A percentile compares a stretch with the other conserved stretches of the same genome.
Evolutionary conservation across 164 flowering plant species (phyloP).

Genomic region (Stephania japonica): DNA sequence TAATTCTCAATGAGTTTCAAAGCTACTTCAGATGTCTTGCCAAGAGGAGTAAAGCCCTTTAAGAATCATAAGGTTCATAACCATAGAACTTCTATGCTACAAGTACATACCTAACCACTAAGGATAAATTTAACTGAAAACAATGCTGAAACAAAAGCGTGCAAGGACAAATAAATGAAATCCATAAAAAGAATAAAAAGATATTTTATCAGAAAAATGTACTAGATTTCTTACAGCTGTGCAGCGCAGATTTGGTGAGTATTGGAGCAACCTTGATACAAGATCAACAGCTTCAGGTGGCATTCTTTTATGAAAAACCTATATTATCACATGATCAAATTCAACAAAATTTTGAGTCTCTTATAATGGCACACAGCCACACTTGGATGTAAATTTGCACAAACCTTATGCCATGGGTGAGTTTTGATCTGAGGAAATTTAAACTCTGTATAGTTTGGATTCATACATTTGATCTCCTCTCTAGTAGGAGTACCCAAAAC

Average conservation of each 20-base stretch:
- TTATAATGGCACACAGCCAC: not conserved
- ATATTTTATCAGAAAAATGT: not conserved
- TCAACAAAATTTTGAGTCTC: not conserved
- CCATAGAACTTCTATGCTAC: not conserved
- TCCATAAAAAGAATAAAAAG: not conserved
- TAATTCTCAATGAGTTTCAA: too few relatives aligned
- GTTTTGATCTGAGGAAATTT: slow-evolving; percentile 96
- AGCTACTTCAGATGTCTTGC: not conserved
- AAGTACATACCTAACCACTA: not conserved
- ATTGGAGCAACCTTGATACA: slow-evolving; percentile 91
- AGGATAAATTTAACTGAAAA: not conserved
- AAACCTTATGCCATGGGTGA: slow-evolving; percentile 98
- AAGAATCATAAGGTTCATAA: too few relatives aligned
- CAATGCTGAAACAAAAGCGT: not conserved
- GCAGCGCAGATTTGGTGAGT: slow-evolving; percentile 86
- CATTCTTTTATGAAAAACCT: slow-evolving; percentile 83
- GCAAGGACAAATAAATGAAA: not conserved
- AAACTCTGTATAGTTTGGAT: slow-evolving; percentile 87
- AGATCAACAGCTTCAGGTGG: slow-evolving; percentile 96
- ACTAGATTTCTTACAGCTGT: slow-evolving; percentile 61
- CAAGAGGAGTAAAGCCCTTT: too few relatives aligned
- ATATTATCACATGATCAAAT: slow-evolving; percentile 11
- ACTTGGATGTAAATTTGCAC: not conserved
- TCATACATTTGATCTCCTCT: slow-evolving; percentile 98
- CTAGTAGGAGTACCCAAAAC: slow-evolving; percentile 92